Base-by-base conservation (phyloP, 257 asterid species). In the Parsonsia alboflavescens region DNA sequence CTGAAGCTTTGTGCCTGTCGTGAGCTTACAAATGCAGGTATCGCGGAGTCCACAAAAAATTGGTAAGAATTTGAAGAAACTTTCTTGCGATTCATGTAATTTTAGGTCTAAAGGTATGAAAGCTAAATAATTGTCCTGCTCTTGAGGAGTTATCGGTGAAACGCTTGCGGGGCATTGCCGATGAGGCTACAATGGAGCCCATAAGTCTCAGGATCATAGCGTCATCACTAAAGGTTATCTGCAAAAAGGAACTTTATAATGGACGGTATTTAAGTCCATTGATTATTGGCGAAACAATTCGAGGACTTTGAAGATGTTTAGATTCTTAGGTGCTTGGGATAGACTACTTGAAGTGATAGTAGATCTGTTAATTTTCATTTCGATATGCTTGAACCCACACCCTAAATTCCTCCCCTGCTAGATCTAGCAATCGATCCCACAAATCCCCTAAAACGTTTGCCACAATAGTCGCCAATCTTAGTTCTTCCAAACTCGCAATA, bases 301-400 rank as follows among this genome's bases (percentile, higher is more conserved):
- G 83, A 81, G 77, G 76, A 87, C 80, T 58, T 81, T 91, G 82
- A 93, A 88, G 87, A 64, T 93, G 65, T 88, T 93, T 73, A 85
- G 97, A 52, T 91, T 97, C 81, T 84, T 93, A 6, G 97, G 96
- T 5, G 96, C 91, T 87, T 93, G 98, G 98, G 96, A 93, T 79
- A 88, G 74, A 75, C 71, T 89, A 70, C 80, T 93, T 52, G 96
- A 85, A 76, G 80, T 76, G 54, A 76, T 89, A 17, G 78, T 93
- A 10, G 85, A 71, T 74, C 82, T n/a, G n/a, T n/a, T n/a, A n/a
- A n/a, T n/a, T n/a, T n/a, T n/a, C n/a, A n/a, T n/a, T n/a, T n/a
- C n/a, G n/a, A n/a, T n/a, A n/a, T n/a, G n/a, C n/a, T n/a, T n/a
- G n/a, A n/a, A n/a, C n/a, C n/a, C n/a, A n/a, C n/a, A n/a, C n/a